Evolutionary conservation across 305 asterid species (phyloP).

Genomic region (Rubia balearica): DNA sequence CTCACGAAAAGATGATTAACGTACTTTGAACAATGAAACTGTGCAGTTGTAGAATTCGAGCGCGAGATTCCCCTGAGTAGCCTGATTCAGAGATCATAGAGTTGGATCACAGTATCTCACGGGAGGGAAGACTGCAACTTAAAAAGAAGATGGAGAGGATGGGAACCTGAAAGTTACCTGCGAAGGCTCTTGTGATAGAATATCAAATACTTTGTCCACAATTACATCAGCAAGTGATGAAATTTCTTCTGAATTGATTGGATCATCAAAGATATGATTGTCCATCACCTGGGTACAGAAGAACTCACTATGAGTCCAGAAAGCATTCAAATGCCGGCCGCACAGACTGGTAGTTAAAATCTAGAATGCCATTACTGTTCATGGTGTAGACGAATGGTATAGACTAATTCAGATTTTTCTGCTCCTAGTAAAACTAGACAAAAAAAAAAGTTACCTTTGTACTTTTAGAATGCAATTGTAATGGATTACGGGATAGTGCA

Average conservation of each 20-base stretch:
- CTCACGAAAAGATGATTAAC: slow-evolving; percentile 15
- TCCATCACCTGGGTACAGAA: slow-evolving; percentile 37
- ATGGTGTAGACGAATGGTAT: neutral
- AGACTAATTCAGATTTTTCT: neutral
- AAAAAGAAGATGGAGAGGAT: neutral
- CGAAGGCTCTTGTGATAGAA: slow-evolving; percentile 53
- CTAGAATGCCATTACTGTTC: neutral
- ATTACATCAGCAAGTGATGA: slow-evolving; percentile 40
- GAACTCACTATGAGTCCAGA: slow-evolving; percentile 8
- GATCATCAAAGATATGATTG: slow-evolving; percentile 44
- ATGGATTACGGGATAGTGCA: slow-evolving; percentile 48
- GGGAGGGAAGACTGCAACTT: neutral
- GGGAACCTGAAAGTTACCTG: slow-evolving; percentile 32
- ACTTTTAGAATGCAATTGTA: slow-evolving; percentile 30
- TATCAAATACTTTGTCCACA: slow-evolving; percentile 39
- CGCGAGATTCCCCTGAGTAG: slow-evolving; percentile 57
- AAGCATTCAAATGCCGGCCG: neutral
- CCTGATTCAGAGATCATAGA: slow-evolving; percentile 30
- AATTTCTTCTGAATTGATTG: slow-evolving; percentile 45
- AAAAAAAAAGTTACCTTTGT: slow-evolving; percentile 41
- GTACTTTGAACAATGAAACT: slow-evolving; percentile 61
- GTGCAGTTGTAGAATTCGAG: slow-evolving; percentile 72
- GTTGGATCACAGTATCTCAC: neutral
- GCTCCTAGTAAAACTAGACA: neutral
- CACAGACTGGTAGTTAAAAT: neutral